These are phyloP conservation scores for Boletus rubropictus DNA, from an alignment of 768 basidiomycete species.

Conservation along the genomic window DNA sequence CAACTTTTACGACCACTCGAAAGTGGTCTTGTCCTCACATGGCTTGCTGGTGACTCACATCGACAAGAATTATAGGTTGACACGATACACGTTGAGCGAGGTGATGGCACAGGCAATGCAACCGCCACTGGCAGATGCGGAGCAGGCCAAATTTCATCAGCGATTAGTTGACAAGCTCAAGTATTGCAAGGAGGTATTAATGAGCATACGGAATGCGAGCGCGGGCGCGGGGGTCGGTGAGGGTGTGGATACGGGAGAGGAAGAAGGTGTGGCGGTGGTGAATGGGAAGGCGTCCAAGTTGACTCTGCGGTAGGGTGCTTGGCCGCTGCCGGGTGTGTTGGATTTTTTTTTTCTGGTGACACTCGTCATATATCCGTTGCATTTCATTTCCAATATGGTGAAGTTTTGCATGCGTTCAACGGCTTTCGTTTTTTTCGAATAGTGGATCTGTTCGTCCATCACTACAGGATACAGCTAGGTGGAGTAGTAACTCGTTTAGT, in stretches of 20 bases:
- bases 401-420: no score
- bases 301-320: slow-evolving; percentile 8
- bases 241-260: background rate
- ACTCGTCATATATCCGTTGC: background rate
- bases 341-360: background rate
- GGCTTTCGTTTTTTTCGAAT: no score
- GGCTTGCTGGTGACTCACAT: slow-evolving; percentile 83
- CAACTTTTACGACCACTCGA: slow-evolving; percentile 98
- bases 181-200: slow-evolving; percentile 81
- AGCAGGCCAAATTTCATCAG: slow-evolving; percentile 55
- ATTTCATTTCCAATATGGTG: background rate
- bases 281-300: slow-evolving; percentile 17
- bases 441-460: no score
- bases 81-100: slow-evolving; percentile 65
- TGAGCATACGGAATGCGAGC: slow-evolving; percentile 61
- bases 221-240: slow-evolving; percentile 9
- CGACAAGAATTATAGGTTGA: slow-evolving; percentile 79
- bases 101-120: slow-evolving; percentile 55
- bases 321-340: background rate
- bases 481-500: no score
- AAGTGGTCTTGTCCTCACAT: slow-evolving; percentile 79
- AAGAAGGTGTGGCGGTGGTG: slow-evolving; percentile 18
- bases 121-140: slow-evolving; percentile 40
- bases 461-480: no score
- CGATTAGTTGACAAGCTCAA: slow-evolving; percentile 65